Base-by-base conservation (phyloP, 2,329 filamentous ascomycete genomes). In the Aspergillus puulaauensis region DNA sequence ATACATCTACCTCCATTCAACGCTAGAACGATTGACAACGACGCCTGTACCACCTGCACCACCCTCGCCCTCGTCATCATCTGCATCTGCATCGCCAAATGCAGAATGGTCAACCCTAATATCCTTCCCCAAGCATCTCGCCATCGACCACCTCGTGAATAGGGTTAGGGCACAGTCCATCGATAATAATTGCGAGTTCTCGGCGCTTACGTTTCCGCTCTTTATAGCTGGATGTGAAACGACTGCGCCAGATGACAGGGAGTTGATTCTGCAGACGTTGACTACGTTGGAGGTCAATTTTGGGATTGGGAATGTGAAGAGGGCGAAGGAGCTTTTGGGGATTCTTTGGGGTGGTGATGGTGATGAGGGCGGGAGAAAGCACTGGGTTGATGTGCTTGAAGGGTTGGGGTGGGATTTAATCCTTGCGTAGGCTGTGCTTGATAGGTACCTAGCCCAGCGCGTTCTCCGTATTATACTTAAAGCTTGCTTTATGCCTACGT, bases 211-310 rank as follows among this genome's bases (percentile, higher is more conserved):
- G 3, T 75, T 75, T 52, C 73, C 73, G 17, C 59, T 75, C 1
- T 74, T 75, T 49, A 74, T 75, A 6, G 65, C 68, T 0, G 73
- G 73, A 1, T 73, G 71, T 41, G 73, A 74, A 33, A 70, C 64
- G 44, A 61, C 67, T 14, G 44, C 52, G 1, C 17, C 57, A 5
- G 58, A 49, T 6, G 66, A 73, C 11, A 58, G 69, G 23, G 59
- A 63, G 8, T 35, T 71, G 12, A 61, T 75, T 2, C 45, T 70
- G 7, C 45, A 52, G n/a, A 69, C 67, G 0, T 52, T 75, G 19
- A 54, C 56, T 9, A 69, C 65, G 15, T 44, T 75, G 11, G 70
- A 74, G 35, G 35, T 54, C 15, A 74, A 73, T 52, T 75, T 74
- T 54, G 70, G 71, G 2, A 74, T 73, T 52, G 70, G 70, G 2